Conservation (phyloP, 2,329 filamentous ascomycete genomes). For the Colletotrichum tofieldiae region DNA sequence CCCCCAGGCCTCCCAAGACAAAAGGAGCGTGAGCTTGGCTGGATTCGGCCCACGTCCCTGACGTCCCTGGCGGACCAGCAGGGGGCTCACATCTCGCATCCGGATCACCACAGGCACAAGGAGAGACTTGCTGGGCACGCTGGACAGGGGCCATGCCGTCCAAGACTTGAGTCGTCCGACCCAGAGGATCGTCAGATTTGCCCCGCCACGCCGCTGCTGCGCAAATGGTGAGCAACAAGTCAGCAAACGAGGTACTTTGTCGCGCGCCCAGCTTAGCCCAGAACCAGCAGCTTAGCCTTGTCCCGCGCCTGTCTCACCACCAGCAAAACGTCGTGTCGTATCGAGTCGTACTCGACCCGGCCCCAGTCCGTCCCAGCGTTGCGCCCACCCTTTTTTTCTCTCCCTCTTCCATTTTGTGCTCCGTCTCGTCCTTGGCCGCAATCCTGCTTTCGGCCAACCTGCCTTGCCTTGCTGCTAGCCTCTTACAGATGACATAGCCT, state of each 20-base stretch:
- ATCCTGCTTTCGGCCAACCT: slow-evolving; percentile 30
- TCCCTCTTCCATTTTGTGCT: background rate
- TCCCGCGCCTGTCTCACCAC: slow-evolving; percentile 47
- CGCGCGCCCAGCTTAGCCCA: background rate
- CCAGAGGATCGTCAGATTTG: slow-evolving; percentile 35
- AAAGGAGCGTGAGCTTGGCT: slow-evolving; percentile 29
- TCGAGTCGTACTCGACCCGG: background rate
- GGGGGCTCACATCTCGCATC: slow-evolving; percentile 28
- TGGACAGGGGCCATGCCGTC: background rate
- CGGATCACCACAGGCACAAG: slow-evolving; percentile 28
- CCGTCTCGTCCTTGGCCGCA: slow-evolving; percentile 1
- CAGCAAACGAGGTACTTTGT: background rate
- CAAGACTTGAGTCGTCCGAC: slow-evolving; percentile 22
- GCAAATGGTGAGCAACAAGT: background rate
- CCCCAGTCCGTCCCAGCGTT: slow-evolving; percentile 19
- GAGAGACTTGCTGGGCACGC: background rate
- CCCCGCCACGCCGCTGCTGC: slow-evolving; percentile 21
- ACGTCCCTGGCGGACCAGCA: slow-evolving; percentile 23
- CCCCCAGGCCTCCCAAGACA: background rate
- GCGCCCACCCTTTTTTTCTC: slow-evolving; percentile 26
- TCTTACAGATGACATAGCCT: slow-evolving; percentile 34
- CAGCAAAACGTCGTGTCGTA: slow-evolving; percentile 27
- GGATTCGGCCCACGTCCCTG: slow-evolving; percentile 9
- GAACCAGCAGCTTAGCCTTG: slow-evolving; percentile 1
- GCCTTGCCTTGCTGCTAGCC: slow-evolving; percentile 8